A percentile compares a stretch with the other conserved stretches of the same genome.
phyloP scores from a whole-genome alignment of 805 yeast genomes.

The Candida peoriensis region DNA sequence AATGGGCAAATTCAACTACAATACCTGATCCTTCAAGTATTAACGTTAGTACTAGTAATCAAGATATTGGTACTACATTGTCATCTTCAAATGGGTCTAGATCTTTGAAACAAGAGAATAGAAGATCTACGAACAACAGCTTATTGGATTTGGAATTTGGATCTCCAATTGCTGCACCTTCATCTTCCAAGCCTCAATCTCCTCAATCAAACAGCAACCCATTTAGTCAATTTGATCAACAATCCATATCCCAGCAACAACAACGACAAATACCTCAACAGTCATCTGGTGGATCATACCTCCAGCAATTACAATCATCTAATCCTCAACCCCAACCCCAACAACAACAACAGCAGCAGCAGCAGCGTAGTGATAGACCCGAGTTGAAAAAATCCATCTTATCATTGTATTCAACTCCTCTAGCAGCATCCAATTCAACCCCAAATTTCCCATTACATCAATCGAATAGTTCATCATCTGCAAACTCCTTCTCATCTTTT shows the following conservation, averaged over 20 bases:
- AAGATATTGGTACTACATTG: not conserved
- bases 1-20: slow-evolving; percentile 64
- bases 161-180: slow-evolving; percentile 19
- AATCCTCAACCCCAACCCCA: slow-evolving; percentile 6
- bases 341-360: slow-evolving; percentile 5
- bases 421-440: slow-evolving; percentile 17
- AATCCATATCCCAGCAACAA: slow-evolving; percentile 2
- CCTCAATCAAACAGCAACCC: slow-evolving; percentile 2
- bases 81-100: slow-evolving; percentile 6
- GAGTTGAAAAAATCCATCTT: slow-evolving; percentile 90
- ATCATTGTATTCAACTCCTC: slow-evolving; percentile 72
- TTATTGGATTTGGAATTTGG: slow-evolving; percentile 29
- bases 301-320: slow-evolving; percentile 9
- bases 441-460: slow-evolving; percentile 17
- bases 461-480: slow-evolving; percentile 10
- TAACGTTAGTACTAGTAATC: not conserved
- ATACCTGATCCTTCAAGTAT: slow-evolving; percentile 51
- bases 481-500: not conserved
- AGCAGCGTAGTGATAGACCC: slow-evolving; percentile 42
- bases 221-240: slow-evolving; percentile 4
- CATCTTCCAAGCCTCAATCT: slow-evolving; percentile 4
- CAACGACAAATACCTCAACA: slow-evolving; percentile 5
- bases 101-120: slow-evolving; percentile 14
- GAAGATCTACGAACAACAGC: slow-evolving; percentile 12
- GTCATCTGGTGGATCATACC: slow-evolving; percentile 5